A percentile compares a stretch with the other conserved stretches of the same genome.
Evolutionary conservation across 352 stramenopile species (phyloP).

Genomic region (Phytophthora parvispora): DNA sequence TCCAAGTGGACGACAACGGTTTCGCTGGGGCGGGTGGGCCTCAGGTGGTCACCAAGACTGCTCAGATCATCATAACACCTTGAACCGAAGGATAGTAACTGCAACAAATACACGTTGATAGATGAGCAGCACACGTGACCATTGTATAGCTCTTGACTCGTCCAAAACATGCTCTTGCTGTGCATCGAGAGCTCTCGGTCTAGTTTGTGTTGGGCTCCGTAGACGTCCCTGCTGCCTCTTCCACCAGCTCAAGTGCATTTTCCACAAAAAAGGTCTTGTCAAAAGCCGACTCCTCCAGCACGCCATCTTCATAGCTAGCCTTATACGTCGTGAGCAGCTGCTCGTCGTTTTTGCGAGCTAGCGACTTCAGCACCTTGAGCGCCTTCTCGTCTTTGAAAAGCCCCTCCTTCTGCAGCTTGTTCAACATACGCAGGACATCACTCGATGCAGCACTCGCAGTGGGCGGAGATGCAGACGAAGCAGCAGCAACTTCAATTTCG

Average conservation of each 20-base stretch:
- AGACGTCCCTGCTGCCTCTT: constrained; percentile 51
- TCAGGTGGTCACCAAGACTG: constrained; percentile 31
- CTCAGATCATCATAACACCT: constrained; percentile 24
- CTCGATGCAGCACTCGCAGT: constrained; percentile 57
- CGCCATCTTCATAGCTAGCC: constrained; percentile 74
- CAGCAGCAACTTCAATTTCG: constrained; percentile 21
- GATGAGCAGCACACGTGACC: background rate
- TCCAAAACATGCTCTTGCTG: constrained; percentile 6
- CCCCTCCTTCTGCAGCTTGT: constrained; percentile 87
- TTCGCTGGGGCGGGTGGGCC: constrained; percentile 50
- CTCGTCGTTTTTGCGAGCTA: constrained; percentile 85
- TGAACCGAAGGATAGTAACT: background rate
- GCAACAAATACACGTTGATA: background rate
- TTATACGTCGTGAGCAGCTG: constrained; percentile 85
- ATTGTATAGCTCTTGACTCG: constrained; percentile 8
- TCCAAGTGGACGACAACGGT: constrained; percentile 71
- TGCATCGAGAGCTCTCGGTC: constrained; percentile 2
- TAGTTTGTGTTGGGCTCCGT: constrained; percentile 21
- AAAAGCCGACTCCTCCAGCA: constrained; percentile 64
- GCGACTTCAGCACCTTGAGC: constrained; percentile 87
- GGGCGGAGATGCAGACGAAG: constrained; percentile 6
- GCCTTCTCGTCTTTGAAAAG: constrained; percentile 70
- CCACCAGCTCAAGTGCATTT: constrained; percentile 81
- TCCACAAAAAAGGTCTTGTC: constrained; percentile 89
- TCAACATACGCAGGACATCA: constrained; percentile 78